These are phyloP conservation scores for Colletotrichum scovillei DNA, from an alignment of 2,329 filamentous ascomycete species.

Conservation along the genomic window DNA sequence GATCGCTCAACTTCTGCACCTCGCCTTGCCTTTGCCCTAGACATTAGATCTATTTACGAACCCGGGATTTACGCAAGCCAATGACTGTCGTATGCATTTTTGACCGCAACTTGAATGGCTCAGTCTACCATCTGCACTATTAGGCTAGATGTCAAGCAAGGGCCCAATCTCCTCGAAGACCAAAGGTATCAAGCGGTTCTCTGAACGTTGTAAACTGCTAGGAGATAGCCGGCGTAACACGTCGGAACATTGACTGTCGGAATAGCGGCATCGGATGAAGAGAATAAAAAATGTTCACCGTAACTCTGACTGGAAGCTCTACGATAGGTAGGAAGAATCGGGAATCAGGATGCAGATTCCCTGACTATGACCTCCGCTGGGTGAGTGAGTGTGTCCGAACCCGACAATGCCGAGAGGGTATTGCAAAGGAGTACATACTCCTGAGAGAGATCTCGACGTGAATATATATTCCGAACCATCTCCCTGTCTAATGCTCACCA, in stretches of 20 bases:
- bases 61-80: no score
- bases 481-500: background rate
- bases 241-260: background rate
- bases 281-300: no score
- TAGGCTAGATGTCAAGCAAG: background rate
- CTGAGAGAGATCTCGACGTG: background rate
- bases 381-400: no score
- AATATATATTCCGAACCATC: background rate
- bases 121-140: no score
- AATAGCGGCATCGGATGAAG: no score
- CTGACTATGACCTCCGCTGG: no score
- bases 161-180: background rate
- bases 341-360: no score
- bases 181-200: background rate
- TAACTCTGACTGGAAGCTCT: background rate
- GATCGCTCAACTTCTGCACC: no score
- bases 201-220: background rate
- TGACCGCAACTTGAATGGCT: no score
- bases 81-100: no score
- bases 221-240: background rate
- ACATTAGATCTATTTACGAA: no score
- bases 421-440: background rate
- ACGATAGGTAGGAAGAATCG: background rate
- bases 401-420: background rate
- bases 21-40: no score